Conservation (phyloP, 2,329 filamentous ascomycete species). For the Fusarium mangiferae region DNA sequence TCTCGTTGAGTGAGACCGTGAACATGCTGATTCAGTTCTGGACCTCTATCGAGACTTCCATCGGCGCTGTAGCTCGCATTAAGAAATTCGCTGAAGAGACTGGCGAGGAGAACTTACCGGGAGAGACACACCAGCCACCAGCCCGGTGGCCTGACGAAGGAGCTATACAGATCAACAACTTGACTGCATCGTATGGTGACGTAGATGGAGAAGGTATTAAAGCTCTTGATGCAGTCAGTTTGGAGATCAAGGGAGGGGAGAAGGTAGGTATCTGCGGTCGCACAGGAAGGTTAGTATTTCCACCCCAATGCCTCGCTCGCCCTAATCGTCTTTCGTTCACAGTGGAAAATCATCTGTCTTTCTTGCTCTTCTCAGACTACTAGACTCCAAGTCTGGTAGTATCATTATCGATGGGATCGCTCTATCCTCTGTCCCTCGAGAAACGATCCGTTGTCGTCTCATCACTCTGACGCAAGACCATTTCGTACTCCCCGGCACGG, state of each 20-base stretch:
- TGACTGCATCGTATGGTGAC: conserved; percentile 45
- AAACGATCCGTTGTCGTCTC: conserved; percentile 56
- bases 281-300: conserved; percentile 50
- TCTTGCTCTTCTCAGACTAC: conserved; percentile 58
- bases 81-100: conserved; percentile 47
- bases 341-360: conserved; percentile 64
- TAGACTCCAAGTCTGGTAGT: conserved; percentile 52
- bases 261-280: conserved; percentile 64
- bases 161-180: conserved; percentile 38
- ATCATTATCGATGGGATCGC: conserved; percentile 58
- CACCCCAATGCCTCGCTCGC: neutral
- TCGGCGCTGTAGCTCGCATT: conserved; percentile 50
- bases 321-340: neutral
- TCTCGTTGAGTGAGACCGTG: conserved; percentile 49
- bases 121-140: conserved; percentile 35
- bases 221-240: conserved; percentile 37
- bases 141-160: conserved; percentile 47
- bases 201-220: conserved; percentile 1
- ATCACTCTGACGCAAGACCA: conserved; percentile 62
- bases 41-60: conserved; percentile 52
- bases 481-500: conserved; percentile 57
- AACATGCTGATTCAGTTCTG: conserved; percentile 50
- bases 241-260: conserved; percentile 51
- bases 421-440: conserved; percentile 53
- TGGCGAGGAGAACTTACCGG: conserved; percentile 40